Evolutionary conservation across 768 basidiomycete genomes (phyloP), one percentile per base, ranked within the genome.

Genomic region (Lanmaoa rubissima): DNA sequence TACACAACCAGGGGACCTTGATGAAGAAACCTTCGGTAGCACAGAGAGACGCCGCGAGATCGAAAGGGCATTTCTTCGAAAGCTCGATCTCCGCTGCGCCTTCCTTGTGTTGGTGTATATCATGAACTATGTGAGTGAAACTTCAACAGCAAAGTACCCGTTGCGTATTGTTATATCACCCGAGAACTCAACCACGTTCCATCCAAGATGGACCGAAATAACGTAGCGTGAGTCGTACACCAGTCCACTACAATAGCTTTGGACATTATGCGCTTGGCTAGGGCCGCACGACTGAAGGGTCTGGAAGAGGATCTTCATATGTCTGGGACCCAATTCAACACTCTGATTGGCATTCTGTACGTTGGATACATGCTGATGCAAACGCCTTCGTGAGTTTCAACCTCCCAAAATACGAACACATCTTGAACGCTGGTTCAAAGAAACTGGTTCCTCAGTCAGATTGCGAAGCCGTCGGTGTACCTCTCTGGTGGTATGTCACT

Each of bases 331-430:
- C 76, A 89, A 62, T 91, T 88, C 65, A 79, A 85, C 11, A 87
- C 87, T 0, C 69, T 90, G 16, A 72, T 90, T 21, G 84, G 85
- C 28, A 80, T 87, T 58, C 77, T 87, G 48, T 87, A 85, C 61
- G 78, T 86, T 43, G 86, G 86, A 28, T 90, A 89, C 63, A 83
- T 85, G 55, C 70, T 87, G 26, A 89, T 87, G 85, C 88, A 90
- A 66, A 79, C 87, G 51, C 87, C 87, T 21, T 86, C 85, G 83
- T 86, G 59, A 64, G 84, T 71, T 36, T 36, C 28, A 17, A 24
- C 32, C 17, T 36, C 28, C 12, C 11, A 24, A 19, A 11, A 55
- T 34, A 16, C n/a, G 28, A 44, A 48, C 41, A 38, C 17, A 31
- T 40, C 36, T 47, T 53, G 36, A 57, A 21, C 17, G 42, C 34